Conservation (phyloP, 1,284 basidiomycete genomes). For the Schizophyllum amplum region DNA sequence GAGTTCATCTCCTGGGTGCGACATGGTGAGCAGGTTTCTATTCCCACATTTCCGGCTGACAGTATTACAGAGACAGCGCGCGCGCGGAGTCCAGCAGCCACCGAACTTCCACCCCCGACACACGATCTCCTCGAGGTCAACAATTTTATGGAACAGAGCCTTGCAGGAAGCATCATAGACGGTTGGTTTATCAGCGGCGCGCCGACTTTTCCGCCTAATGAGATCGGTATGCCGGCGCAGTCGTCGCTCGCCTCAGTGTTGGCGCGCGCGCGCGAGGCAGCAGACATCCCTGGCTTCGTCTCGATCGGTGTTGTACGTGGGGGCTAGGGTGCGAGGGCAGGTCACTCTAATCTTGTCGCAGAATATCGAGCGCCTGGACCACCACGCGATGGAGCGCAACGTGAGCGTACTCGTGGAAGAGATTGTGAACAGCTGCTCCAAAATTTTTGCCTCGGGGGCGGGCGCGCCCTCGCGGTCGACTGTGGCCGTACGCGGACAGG, state of each 20-base stretch:
- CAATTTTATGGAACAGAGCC: constrained; percentile 65
- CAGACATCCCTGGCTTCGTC: no score
- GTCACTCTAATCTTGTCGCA: no score
- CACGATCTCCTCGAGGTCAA: constrained; percentile 77
- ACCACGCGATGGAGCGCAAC: constrained; percentile 51
- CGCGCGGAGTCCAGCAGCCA: constrained; percentile 30
- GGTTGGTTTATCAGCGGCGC: constrained; percentile 66
- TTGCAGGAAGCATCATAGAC: constrained; percentile 62
- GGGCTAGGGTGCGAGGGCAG: no score
- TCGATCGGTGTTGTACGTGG: constrained; percentile 5
- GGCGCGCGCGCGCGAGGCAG: constrained; percentile 31
- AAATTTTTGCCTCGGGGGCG: constrained; percentile 55
- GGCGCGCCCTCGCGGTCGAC: constrained; percentile 57
- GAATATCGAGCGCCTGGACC: no score
- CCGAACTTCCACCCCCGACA: constrained; percentile 34
- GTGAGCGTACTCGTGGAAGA: constrained; percentile 57
- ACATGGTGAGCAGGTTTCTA: constrained; percentile 42
- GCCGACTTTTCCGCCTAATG: constrained; percentile 47
- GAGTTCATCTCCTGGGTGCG: constrained; percentile 75
- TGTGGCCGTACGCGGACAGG: constrained; percentile 30
- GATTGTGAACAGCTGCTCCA: constrained; percentile 50
- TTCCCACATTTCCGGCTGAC: constrained; percentile 14
- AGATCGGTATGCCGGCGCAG: constrained; percentile 40
- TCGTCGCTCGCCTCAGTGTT: constrained; percentile 34
- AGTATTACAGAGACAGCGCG: constrained; percentile 22